These are phyloP conservation scores for Globisporangium spinosum DNA, from an alignment of 352 stramenopile genomes.

Conservation along the genomic window DNA sequence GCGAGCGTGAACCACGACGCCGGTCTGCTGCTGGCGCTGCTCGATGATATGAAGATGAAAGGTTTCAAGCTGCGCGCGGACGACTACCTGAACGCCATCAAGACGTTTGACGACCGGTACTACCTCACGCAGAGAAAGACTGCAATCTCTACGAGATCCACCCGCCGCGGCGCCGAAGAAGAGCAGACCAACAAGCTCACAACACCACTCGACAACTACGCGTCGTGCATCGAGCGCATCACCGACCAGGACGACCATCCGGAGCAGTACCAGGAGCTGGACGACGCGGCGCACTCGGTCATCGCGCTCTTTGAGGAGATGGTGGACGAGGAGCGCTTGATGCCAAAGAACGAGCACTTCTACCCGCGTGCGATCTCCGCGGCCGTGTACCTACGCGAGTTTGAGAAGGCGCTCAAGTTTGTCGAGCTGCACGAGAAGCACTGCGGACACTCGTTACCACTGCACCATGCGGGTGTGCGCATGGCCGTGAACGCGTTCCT, in stretches of 20 bases:
- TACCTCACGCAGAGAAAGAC: conserved; percentile 22
- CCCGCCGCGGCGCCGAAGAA: conserved; percentile 7
- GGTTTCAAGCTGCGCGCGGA: conserved; percentile 51
- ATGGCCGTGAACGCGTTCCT: conserved; percentile 57
- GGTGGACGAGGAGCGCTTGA: conserved; percentile 43
- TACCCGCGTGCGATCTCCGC: conserved; percentile 55
- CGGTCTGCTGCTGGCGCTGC: conserved; percentile 29
- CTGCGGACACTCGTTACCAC: conserved; percentile 11
- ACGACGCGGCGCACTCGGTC: conserved; percentile 31
- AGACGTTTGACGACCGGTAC: conserved; percentile 45
- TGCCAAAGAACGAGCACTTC: conserved; percentile 26
- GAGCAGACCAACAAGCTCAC: conserved; percentile 13
- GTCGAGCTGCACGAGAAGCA: conserved; percentile 34
- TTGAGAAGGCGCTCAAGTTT: conserved; percentile 37
- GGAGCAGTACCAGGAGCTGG: conserved; percentile 36
- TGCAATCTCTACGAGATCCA: conserved; percentile 9
- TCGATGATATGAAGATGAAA: conserved; percentile 70
- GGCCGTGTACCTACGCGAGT: conserved; percentile 49
- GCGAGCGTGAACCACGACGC: conserved; percentile 28
- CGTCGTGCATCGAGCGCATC: conserved; percentile 39
- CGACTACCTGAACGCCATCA: conserved; percentile 52
- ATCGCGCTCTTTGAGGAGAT: conserved; percentile 63
- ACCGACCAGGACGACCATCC: conserved; percentile 37
- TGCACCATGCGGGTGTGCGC: conserved; percentile 38
- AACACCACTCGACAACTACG: conserved; percentile 41